Base-by-base conservation (phyloP, 768 basidiomycete genomes). In the Tricholoma sp. region DNA sequence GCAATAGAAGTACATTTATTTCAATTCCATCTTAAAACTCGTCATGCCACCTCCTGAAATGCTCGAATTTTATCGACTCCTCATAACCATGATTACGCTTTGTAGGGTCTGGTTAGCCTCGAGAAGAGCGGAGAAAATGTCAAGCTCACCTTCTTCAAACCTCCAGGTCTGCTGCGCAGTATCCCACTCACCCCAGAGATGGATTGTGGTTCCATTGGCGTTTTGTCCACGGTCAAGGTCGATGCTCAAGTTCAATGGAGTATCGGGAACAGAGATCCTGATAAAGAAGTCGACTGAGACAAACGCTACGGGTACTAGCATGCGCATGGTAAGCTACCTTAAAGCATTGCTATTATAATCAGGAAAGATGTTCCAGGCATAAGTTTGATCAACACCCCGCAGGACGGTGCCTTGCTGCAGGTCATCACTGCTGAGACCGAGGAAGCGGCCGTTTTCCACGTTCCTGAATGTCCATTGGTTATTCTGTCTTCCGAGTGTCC, bases 101-200 rank as follows among this genome's bases (percentile, higher is more conserved):
- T 3, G 24, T 54, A 18, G 27, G 5, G 8, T 16, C 12, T 11
- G 24, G 29, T 54, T 21, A 54, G 19, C 3, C 2, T 18, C n/a
- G 9, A 11, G 18, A 14, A 11, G 4, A 52, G 2, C 2, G 21
- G 5, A 43, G 14, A 11, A 21, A 54, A 10, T 5, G 39, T 5
- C 18, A 29, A 14, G 12, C 27, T 59, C 52, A 63, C 65, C 61
- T 45, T 62, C 27, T 52, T 62, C 64, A 59, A 76, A 67, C 19
- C 52, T 65, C 81, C 81, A 82, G 10, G 69, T 64, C 68, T 82
- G 80, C 59, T 80, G 75, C 22, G 59, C 39, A 3, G 72, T 77
- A 29, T 60, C 46, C 78, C 75, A 77, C 32, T 71, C 69, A 14
- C 63, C 52, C 77, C 79, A 81, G 55, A 80, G 46, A 18, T 69